Evolutionary conservation across 805 yeast species (phyloP), one percentile per base, ranked within the genome.

Genomic region (Torulaspora quercuum): DNA sequence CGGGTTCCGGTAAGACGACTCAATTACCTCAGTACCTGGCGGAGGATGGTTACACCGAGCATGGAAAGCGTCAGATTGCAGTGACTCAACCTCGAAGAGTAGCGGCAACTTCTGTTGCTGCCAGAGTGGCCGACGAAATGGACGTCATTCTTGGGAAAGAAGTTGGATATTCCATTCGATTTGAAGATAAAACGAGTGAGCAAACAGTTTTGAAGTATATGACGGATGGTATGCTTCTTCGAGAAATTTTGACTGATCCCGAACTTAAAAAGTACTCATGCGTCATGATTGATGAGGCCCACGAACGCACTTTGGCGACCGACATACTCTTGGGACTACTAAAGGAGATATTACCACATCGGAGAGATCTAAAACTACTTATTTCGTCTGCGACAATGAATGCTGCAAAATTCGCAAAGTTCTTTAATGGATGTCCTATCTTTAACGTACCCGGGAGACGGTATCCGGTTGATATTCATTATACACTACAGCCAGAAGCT

Each of bases 51-150:
- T 87, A 79, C 49, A 72, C 88, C 1, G 51, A 67, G 23, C 57
- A 63, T 23, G 74, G 75, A 0, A 67, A 84, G 24, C 76, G 59
- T 46, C 76, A 67, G 44, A 70, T 89, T 4, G 95, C 88, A 1
- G 86, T 95, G 50, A 89, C 97, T 0, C 97, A 89, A 59, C 97
- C 97, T 0, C 74, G 97, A 52, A 70, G 97, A 53, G 97, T 90
- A 6, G 97, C 97, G 0, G 97, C 97, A 0, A 82, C 78, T 35
- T 80, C 86, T 31, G 95, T 88, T 31, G 96, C 98, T 0, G 61
- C 82, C 2, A 74, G 98, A 52, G 97, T 90, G 1, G 88, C 97
- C 0, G 87, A 85, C 29, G 98, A 90, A 61, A 79, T 86, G 71
- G 81, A 81, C 6, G 79, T 79, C 1, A 59, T 67, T n/a, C 50